Conservation (phyloP, 352 stramenopile genomes). For the Ophiocytium majus region DNA sequence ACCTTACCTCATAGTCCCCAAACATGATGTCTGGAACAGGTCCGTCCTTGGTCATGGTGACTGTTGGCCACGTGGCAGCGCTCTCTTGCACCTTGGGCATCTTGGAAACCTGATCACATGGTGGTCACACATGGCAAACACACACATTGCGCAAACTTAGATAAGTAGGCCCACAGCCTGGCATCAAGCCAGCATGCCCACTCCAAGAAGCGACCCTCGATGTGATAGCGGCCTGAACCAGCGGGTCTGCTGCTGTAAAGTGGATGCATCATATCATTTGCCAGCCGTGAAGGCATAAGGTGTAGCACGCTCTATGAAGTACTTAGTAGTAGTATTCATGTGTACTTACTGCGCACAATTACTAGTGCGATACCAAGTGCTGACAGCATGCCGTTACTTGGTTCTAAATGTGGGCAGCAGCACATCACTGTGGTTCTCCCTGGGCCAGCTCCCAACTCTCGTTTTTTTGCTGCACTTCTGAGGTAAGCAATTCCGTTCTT, state of each 20-base stretch:
- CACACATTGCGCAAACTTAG: background rate
- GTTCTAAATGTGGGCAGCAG: no score
- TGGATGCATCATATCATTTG: no score
- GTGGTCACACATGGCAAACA: background rate
- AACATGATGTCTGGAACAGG: background rate
- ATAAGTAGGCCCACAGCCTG: background rate
- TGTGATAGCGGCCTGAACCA: background rate
- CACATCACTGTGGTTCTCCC: no score
- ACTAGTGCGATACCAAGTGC: no score
- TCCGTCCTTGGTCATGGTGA: background rate
- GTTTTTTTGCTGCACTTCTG: no score
- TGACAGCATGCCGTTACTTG: no score
- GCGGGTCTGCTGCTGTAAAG: background rate
- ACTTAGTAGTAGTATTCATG: no score
- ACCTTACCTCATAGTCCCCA: conserved; percentile 14
- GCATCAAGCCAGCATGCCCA: background rate
- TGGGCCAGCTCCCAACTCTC: no score
- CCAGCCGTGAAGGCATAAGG: no score
- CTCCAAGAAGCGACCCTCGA: background rate
- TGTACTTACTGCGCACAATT: no score
- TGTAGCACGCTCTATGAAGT: no score
- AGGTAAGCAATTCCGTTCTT: no score
- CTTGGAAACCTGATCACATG: background rate
- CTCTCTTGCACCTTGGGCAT: background rate
- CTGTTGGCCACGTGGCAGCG: background rate